A percentile compares a stretch with the other conserved stretches of the same genome.
Conservation (phyloP, 139 green algal genomes). For the Chlorella vulgaris region DNA sequence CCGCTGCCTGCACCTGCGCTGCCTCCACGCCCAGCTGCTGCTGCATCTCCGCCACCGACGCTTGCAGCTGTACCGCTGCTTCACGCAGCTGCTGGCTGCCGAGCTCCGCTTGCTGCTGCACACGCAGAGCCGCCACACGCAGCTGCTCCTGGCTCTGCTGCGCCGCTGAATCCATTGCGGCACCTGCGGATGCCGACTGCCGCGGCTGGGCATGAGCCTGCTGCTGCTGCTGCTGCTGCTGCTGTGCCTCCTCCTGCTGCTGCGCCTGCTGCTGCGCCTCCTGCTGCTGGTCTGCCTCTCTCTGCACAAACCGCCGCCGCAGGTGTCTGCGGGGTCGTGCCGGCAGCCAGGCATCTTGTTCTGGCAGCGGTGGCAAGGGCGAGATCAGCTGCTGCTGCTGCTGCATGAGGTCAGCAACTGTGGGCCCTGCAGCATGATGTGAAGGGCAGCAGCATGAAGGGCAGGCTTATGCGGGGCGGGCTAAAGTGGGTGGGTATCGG, state of each 20-base stretch:
- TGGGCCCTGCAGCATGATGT: neutral
- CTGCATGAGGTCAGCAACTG: neutral
- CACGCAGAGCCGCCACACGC: neutral
- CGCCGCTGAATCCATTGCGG: neutral
- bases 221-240: neutral
- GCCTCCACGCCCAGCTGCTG: neutral
- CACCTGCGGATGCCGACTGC: neutral
- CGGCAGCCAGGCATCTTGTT: neutral
- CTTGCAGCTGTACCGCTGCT: neutral
- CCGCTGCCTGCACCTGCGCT: neutral
- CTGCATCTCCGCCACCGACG: neutral
- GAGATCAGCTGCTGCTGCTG: neutral
- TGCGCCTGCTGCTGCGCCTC: neutral
- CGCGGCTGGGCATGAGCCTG: neutral
- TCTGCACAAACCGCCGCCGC: neutral
- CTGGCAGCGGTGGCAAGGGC: neutral
- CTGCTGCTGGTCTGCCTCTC: constrained; percentile 1
- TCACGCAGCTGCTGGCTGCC: neutral
- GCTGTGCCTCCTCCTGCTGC: neutral
- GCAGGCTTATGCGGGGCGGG: no score
- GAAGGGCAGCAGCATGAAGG: no score
- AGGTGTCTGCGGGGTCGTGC: neutral
- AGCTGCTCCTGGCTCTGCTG: neutral
- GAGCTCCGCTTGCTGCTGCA: neutral
- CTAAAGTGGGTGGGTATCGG: no score